These are phyloP conservation scores for Plectosphaerella plurivora DNA, from an alignment of 2,329 filamentous ascomycete genomes.

Conservation along the genomic window DNA sequence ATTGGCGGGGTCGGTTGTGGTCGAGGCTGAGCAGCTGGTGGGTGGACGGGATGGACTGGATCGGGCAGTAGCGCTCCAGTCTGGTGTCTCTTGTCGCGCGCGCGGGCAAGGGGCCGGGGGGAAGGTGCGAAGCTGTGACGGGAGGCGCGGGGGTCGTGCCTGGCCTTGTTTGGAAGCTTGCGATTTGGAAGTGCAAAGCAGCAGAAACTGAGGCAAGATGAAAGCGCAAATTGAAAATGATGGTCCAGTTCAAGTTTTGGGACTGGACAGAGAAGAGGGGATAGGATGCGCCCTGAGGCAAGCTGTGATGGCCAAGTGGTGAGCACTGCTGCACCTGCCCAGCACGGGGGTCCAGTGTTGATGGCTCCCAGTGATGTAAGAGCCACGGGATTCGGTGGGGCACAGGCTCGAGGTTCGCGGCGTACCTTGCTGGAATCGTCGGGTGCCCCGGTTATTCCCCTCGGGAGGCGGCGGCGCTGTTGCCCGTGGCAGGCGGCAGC, in stretches of 20 bases:
- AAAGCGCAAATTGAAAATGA: not conserved
- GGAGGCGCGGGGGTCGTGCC: not conserved
- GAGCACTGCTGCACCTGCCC: not conserved
- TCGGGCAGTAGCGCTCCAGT: not conserved
- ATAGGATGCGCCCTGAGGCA: too few species aligned
- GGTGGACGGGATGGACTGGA: not conserved
- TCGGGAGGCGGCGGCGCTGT: too few species aligned
- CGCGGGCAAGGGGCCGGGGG: not conserved
- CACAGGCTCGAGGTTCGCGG: too few species aligned
- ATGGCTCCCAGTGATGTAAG: not conserved
- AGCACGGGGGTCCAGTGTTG: not conserved
- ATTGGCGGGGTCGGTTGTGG: conserved; percentile 1
- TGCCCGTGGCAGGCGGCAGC: too few species aligned
- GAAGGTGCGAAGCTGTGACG: not conserved
- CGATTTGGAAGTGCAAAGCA: conserved; percentile 3
- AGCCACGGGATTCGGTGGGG: not conserved
- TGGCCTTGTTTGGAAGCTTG: not conserved
- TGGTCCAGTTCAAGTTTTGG: too few species aligned
- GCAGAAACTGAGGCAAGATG: not conserved
- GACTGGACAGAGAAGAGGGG: too few species aligned
- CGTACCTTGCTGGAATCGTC: too few species aligned
- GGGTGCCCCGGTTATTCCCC: too few species aligned
- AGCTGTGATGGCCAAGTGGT: too few species aligned
- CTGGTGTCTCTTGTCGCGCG: not conserved
- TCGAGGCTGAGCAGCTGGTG: not conserved